phyloP scores from a whole-genome alignment of 306 rosid genomes.

The Abrus precatorius region DNA sequence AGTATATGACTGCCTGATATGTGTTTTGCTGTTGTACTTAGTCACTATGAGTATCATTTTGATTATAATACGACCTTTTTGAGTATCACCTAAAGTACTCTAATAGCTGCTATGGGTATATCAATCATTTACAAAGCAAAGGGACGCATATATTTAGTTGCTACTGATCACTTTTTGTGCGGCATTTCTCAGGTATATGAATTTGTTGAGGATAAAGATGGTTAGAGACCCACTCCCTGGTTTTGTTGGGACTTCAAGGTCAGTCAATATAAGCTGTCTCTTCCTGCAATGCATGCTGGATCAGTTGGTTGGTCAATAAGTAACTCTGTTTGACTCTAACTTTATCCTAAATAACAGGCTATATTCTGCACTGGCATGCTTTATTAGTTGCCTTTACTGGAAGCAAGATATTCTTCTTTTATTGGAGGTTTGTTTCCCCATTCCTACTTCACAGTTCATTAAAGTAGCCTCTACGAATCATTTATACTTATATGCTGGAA shows the following conservation, averaged over 20 bases:
- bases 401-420: slow-evolving; percentile 73
- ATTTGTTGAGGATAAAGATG: slow-evolving; percentile 56
- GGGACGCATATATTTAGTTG: slow-evolving; percentile 11
- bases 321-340: slow-evolving; percentile 44
- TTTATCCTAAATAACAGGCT: slow-evolving; percentile 61
- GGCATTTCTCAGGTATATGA: slow-evolving; percentile 66
- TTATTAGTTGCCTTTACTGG: slow-evolving; percentile 66
- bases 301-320: slow-evolving; percentile 32
- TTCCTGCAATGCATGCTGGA: slow-evolving; percentile 35
- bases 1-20: background rate
- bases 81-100: background rate
- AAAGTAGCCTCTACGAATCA: slow-evolving; percentile 11
- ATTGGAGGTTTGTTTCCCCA: slow-evolving; percentile 57
- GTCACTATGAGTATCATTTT: slow-evolving; percentile 1
- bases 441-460: slow-evolving; percentile 19
- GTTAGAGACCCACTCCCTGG: slow-evolving; percentile 50
- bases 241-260: slow-evolving; percentile 63
- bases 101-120: background rate
- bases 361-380: slow-evolving; percentile 63
- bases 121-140: slow-evolving; percentile 22
- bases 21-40: slow-evolving; percentile 29
- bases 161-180: slow-evolving; percentile 47
- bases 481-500: background rate
- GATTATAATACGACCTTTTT: slow-evolving; percentile 5
- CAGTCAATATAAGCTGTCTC: slow-evolving; percentile 46